Evolutionary conservation across 177 flowering plant genomes (phyloP), one percentile per base, ranked within the genome.

Genomic region (Vitis hybrid): DNA sequence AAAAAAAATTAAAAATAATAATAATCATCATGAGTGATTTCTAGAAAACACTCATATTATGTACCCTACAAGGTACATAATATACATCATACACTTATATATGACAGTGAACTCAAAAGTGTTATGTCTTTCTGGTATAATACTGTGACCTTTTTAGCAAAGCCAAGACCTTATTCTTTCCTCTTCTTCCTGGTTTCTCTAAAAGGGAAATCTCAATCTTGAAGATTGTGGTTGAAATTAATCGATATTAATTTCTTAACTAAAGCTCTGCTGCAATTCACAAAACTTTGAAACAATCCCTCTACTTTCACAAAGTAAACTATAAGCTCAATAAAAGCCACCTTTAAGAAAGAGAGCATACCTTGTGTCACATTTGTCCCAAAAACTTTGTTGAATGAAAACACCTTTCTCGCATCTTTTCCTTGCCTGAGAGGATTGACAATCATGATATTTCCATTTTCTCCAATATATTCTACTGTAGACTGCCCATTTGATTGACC

Each of bases 401-500:
- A 94, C 9, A 86, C 73, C 68, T 61, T 87, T 70, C 95, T 82
- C 65, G 90, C 86, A 75, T 93, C 97, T 82, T 86, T 94, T 8
- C 91, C 91, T 60, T 77, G 89, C 81, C 89, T 94, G 19, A 71
- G 73, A 70, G 93, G 95, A 85, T 91, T 89, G 52, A 80, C 82
- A 67, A 94, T 86, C 88, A 89, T 87, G 57, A 94, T 81, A 65
- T 77, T 79, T 65, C 98, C 98, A 82, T 91, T 84, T 79, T 92
- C 98, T 68, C 94, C 98, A 58, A 94, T 89, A 74, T 88, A 86
- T 51, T 92, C 97, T 9, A 92, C 88, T 11, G 86, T 85, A 2
- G 94, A 83, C 30, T 76, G 88, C 24, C 66, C 74, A 65, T 82
- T 73, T 61, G 80, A 56, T 76, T 88, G 85, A 12, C 86, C 91